Evolutionary conservation across 176 grass and related monocot species (phyloP), one percentile per base, ranked within the genome.

Genomic region (Thinopyrum elongatum): DNA sequence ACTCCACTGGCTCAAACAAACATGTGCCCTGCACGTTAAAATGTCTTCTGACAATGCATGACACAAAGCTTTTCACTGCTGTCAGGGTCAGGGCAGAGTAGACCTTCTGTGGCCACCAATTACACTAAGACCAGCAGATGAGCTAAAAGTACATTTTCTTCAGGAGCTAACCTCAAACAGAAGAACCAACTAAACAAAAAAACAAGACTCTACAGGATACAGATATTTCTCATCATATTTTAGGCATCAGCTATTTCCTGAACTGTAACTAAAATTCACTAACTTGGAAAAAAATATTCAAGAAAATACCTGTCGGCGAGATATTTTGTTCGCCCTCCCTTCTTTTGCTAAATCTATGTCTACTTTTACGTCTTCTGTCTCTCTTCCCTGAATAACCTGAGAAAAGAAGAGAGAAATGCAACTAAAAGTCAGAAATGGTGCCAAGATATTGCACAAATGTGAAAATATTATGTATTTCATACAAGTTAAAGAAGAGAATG

Each of bases 301-400:
- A 71, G n/a, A 27, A 90, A 49, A 41, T 87, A 99, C 97, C 92
- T 99, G 97, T 78, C 87, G 88, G 19, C 94, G 90, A 13, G 97
- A 99, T 86, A 96, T 93, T 88, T 96, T 99, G 76, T 99, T 99
- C 62, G 89, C 94, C 72, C 51, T 90, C 25, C 97, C 97, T 91
- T 99, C 97, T 90, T 93, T 94, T 88, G 88, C 92, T 89, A 99
- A 96, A 82, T 99, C 90, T 85, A 99, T 92, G 85, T 99, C 97
- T 88, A 99, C 97, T 83, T 99, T 94, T 42, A 92, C 26, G 38
- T 99, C 94, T 88, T 93, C 92, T 44, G 97, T 94, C 62, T 92
- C 94, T 87, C 97, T 94, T 93, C 97, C 97, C 83, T 96, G 92
- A 89, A 80, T 86, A 64, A 99, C 97, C 97, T 99, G 67, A 80